Evolutionary conservation across 1,139 yeast species (phyloP).

Genomic region (Saccharomyces hybrid): DNA sequence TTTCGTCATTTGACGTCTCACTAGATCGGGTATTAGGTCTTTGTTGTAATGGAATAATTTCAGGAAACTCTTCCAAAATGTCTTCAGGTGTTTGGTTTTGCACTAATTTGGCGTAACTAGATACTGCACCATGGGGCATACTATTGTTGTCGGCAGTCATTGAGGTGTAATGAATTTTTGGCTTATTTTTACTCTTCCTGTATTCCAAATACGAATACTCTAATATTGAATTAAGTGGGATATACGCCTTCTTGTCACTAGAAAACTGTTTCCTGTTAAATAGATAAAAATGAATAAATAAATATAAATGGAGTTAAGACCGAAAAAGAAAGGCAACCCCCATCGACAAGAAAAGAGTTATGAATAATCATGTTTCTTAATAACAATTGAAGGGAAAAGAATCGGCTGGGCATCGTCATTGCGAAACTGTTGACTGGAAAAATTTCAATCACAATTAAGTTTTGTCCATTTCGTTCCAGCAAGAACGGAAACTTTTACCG

Average conservation of each 20-base stretch:
- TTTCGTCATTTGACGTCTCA: conserved; percentile 17
- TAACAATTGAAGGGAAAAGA: not conserved
- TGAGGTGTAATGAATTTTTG: not conserved
- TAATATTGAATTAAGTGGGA: not conserved
- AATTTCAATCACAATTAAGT: not conserved
- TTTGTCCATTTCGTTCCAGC: not conserved
- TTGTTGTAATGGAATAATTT: conserved; percentile 40
- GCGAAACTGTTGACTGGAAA: not conserved
- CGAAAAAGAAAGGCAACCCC: not conserved
- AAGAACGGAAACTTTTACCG: not conserved
- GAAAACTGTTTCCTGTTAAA: not conserved
- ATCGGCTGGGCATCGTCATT: not conserved
- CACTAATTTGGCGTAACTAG: conserved; percentile 45
- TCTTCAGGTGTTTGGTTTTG: conserved; percentile 41
- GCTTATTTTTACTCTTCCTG: not conserved
- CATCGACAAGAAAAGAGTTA: not conserved
- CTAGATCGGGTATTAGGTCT: conserved; percentile 32
- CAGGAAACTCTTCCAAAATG: conserved; percentile 54
- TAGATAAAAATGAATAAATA: not conserved
- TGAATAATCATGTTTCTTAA: not conserved
- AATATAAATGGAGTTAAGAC: not conserved
- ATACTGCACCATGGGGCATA: not conserved
- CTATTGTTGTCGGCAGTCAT: not conserved
- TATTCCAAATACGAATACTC: not conserved
- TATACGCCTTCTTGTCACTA: not conserved